These are phyloP conservation scores for Exophiala sp. DNA, from an alignment of 2,329 filamentous ascomycete species.

Conservation along the genomic window DNA sequence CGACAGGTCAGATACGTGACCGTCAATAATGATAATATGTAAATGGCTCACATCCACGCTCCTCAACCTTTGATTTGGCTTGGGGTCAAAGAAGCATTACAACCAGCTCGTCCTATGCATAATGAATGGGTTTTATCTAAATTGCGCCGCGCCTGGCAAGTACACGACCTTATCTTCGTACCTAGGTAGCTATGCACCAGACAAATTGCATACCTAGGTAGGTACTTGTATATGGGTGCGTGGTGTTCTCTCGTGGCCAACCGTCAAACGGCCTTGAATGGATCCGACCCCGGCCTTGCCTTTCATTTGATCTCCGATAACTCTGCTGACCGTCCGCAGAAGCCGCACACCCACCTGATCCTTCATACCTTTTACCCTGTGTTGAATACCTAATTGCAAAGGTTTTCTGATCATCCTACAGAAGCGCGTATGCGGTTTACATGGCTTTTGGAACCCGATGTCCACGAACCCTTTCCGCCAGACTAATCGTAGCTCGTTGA, in stretches of 20 bases:
- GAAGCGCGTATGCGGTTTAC: constrained; percentile 31
- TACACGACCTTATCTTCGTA: too few species aligned
- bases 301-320: neutral
- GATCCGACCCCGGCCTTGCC: neutral
- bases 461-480: constrained; percentile 45
- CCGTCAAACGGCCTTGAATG: neutral
- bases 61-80: neutral
- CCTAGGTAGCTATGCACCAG: too few species aligned
- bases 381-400: neutral
- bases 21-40: constrained; percentile 13
- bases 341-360: neutral
- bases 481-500: constrained; percentile 33
- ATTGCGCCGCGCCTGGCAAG: too few species aligned
- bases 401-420: constrained; percentile 5
- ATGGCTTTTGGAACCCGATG: constrained; percentile 37
- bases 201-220: too few species aligned
- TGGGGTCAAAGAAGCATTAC: neutral
- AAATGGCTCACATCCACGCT: neutral
- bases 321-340: neutral
- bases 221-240: too few species aligned
- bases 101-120: too few species aligned
- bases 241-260: too few species aligned
- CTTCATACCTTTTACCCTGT: neutral
- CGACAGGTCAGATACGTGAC: neutral
- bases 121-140: too few species aligned